Conservation (phyloP, 495 filamentous ascomycete genomes). For the Annulohypoxylon nitens region DNA sequence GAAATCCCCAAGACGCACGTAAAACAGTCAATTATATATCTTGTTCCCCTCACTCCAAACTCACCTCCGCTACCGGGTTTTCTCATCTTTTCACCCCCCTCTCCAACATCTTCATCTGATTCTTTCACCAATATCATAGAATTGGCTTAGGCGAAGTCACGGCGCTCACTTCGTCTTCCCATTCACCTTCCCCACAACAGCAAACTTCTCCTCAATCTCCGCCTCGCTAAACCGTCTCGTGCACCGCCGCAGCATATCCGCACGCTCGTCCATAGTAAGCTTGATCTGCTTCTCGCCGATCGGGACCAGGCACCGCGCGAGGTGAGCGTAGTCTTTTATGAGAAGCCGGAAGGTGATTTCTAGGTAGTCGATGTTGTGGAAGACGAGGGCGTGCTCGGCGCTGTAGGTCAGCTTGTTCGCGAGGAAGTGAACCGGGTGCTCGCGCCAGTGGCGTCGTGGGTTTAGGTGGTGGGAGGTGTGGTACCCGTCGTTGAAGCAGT, state of each 20-base stretch:
- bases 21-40: background rate
- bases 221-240: slow-evolving; percentile 70
- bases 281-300: slow-evolving; percentile 72
- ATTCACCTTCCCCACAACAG: background rate
- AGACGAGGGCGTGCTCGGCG: slow-evolving; percentile 72
- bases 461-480: slow-evolving; percentile 84
- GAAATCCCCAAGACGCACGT: background rate
- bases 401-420: slow-evolving; percentile 71
- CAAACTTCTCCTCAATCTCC: slow-evolving; percentile 66
- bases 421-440: slow-evolving; percentile 76
- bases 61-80: background rate
- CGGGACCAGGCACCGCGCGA: slow-evolving; percentile 75
- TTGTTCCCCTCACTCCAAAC: background rate
- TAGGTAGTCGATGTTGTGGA: slow-evolving; percentile 78
- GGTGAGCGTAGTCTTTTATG: slow-evolving; percentile 71
- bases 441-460: slow-evolving; percentile 78
- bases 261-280: slow-evolving; percentile 70
- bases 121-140: background rate
- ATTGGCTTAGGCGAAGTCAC: background rate
- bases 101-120: background rate
- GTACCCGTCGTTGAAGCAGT: slow-evolving; percentile 83
- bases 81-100: background rate
- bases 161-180: background rate
- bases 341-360: slow-evolving; percentile 73
- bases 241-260: slow-evolving; percentile 71